phyloP scores from a whole-genome alignment of 2,329 filamentous ascomycete genomes.

The Thermomyces lanuginosus region DNA sequence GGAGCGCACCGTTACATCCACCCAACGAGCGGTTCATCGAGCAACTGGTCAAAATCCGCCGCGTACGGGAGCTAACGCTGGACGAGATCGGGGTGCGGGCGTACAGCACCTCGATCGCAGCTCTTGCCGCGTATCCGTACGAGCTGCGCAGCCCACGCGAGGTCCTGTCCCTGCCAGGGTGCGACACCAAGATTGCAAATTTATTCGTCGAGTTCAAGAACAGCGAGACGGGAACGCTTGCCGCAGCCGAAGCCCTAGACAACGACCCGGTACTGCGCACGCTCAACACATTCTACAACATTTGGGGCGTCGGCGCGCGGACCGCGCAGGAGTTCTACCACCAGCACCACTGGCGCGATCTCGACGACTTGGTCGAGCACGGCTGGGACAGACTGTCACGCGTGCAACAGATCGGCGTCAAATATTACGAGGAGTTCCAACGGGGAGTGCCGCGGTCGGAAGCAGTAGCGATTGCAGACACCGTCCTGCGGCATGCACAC shows the following conservation, averaged over 20 bases:
- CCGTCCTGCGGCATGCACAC: slow-evolving; percentile 52
- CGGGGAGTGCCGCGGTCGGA: slow-evolving; percentile 55
- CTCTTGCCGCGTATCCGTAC: slow-evolving; percentile 65
- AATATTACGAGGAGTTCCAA: slow-evolving; percentile 78
- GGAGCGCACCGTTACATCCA: slow-evolving; percentile 50
- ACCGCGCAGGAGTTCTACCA: slow-evolving; percentile 71
- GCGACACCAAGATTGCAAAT: slow-evolving; percentile 60
- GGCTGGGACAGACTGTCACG: slow-evolving; percentile 61
- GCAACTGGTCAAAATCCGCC: slow-evolving; percentile 57
- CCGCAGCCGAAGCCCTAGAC: slow-evolving; percentile 48
- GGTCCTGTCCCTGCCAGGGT: slow-evolving; percentile 51
- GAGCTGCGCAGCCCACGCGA: slow-evolving; percentile 31
- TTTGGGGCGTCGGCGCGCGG: slow-evolving; percentile 79
- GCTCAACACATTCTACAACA: slow-evolving; percentile 58
- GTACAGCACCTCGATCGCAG: slow-evolving; percentile 74
- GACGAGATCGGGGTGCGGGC: slow-evolving; percentile 70
- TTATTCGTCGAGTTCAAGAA: slow-evolving; percentile 62
- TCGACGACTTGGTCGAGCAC: slow-evolving; percentile 72
- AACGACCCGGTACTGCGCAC: slow-evolving; percentile 47
- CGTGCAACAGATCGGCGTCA: slow-evolving; percentile 83
- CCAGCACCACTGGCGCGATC: slow-evolving; percentile 57
- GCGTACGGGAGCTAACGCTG: slow-evolving; percentile 50
- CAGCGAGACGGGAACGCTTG: slow-evolving; percentile 38
- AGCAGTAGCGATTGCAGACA: slow-evolving; percentile 50
- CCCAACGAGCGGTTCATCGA: slow-evolving; percentile 63